Conservation (phyloP, 805 yeast genomes). For the Candida pini region DNA sequence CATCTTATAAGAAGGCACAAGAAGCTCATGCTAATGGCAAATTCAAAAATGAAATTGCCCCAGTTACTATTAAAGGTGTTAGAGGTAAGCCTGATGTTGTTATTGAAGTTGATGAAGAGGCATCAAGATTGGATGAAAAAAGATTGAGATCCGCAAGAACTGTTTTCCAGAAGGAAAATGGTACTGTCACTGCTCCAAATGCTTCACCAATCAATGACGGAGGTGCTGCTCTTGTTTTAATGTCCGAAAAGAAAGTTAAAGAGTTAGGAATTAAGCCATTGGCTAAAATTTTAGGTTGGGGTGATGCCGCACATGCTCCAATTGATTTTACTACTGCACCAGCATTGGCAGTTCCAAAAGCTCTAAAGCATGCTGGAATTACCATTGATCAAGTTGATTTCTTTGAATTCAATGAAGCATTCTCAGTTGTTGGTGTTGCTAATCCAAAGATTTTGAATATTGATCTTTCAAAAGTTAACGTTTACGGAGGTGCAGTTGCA, state of each 20-base stretch:
- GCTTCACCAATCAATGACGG: constrained; percentile 97
- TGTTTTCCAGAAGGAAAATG: constrained; percentile 89
- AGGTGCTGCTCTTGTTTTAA: constrained; percentile 90
- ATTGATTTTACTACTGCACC: constrained; percentile 96
- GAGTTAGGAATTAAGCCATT: constrained; percentile 86
- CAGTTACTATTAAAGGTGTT: constrained; percentile 81
- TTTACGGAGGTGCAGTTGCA: constrained; percentile 95
- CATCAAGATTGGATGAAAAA: constrained; percentile 66
- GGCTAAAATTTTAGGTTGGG: constrained; percentile 90
- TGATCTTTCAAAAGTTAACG: constrained; percentile 66
- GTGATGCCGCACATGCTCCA: constrained; percentile 96
- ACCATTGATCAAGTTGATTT: constrained; percentile 67
- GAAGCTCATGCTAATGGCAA: constrained; percentile 76
- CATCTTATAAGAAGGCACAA: constrained; percentile 82
- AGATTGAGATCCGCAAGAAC: constrained; percentile 83
- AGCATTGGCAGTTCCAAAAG: constrained; percentile 91
- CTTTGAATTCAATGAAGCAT: constrained; percentile 97
- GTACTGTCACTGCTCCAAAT: constrained; percentile 96
- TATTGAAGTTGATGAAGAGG: constrained; percentile 80
- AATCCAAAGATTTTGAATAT: constrained; percentile 66
- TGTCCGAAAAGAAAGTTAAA: constrained; percentile 75
- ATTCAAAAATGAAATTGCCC: constrained; percentile 76
- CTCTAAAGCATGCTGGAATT: constrained; percentile 79
- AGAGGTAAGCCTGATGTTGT: constrained; percentile 84
- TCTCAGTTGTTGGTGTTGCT: constrained; percentile 93